Evolutionary conservation across 1,139 yeast genomes (phyloP).

Genomic region (Candida tunisiensis): DNA sequence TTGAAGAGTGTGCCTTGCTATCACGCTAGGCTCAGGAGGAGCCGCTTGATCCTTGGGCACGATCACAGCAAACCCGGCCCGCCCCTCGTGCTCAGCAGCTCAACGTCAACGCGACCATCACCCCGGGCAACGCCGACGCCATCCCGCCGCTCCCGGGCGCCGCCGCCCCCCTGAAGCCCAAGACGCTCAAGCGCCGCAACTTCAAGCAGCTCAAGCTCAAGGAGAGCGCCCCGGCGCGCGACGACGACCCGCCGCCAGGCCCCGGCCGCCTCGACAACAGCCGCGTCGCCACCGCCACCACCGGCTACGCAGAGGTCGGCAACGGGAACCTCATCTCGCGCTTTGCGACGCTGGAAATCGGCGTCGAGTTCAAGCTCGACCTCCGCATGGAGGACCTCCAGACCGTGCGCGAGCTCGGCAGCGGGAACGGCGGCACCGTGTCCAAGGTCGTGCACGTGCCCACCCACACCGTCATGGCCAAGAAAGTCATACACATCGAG

Average conservation of each 20-base stretch:
- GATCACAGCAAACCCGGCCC: no score
- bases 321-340: conserved; percentile 2
- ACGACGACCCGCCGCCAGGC: not conserved
- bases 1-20: conserved; percentile 23
- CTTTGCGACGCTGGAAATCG: conserved; percentile 21
- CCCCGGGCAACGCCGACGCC: no score
- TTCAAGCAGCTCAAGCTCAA: not conserved
- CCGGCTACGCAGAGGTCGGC: not conserved
- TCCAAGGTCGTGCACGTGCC: conserved; percentile 80
- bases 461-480: conserved; percentile 78
- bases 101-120: no score
- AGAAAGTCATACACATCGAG: conserved; percentile 75
- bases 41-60: conserved; percentile 25
- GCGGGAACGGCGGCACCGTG: conserved; percentile 92
- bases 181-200: not conserved
- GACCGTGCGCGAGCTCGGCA: conserved; percentile 62
- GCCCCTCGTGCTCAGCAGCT: conserved; percentile 76
- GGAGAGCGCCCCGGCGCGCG: not conserved
- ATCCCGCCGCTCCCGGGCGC: no score
- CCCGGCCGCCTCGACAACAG: not conserved
- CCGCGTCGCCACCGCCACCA: not conserved
- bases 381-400: conserved; percentile 55
- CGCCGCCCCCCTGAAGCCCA: no score
- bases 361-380: conserved; percentile 32
- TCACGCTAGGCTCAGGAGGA: conserved; percentile 14